Evolutionary conservation across 805 yeast genomes (phyloP).

Genomic region (Ogataea trehaloabstinens): DNA sequence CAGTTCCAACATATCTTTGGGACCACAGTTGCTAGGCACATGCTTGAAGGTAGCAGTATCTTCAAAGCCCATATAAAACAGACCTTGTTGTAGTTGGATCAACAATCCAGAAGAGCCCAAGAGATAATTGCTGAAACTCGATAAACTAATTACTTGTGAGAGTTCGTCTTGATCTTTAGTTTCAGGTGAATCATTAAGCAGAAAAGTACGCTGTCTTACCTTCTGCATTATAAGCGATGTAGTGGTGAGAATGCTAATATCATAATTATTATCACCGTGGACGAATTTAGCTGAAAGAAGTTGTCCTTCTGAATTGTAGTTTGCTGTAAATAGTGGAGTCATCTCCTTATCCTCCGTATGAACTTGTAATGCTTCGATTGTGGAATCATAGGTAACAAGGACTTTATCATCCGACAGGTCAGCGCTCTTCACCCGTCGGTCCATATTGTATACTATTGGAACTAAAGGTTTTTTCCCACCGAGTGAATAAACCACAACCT

Average conservation of each 20-base stretch:
- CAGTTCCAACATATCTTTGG: conserved; percentile 1
- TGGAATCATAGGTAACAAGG: conserved; percentile 16
- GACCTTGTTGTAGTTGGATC: conserved; percentile 18
- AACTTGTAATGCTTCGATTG: conserved; percentile 18
- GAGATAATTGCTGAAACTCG: conserved; percentile 18
- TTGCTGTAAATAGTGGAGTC: conserved; percentile 14
- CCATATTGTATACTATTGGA: conserved; percentile 4
- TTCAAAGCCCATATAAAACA: conserved; percentile 18
- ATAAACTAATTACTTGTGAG: conserved; percentile 16
- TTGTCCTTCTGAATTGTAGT: conserved; percentile 14
- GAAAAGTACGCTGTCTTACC: conserved; percentile 3
- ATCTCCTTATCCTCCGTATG: conserved; percentile 11
- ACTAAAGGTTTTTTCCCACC: neutral
- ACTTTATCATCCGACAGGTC: conserved; percentile 20
- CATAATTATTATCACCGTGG: conserved; percentile 8
- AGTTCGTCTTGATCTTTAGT: neutral
- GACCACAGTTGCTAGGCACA: conserved; percentile 11
- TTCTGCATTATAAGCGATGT: conserved; percentile 22
- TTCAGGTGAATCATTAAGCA: conserved; percentile 1
- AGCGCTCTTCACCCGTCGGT: conserved; percentile 10
- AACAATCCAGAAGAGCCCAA: conserved; percentile 21
- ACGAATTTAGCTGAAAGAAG: conserved; percentile 21
- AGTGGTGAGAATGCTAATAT: conserved; percentile 24
- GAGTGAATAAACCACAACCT: conserved; percentile 12
- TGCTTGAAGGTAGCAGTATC: conserved; percentile 19